Conservation (phyloP, 2,329 filamentous ascomycete genomes). For the Annulohypoxylon truncatum region DNA sequence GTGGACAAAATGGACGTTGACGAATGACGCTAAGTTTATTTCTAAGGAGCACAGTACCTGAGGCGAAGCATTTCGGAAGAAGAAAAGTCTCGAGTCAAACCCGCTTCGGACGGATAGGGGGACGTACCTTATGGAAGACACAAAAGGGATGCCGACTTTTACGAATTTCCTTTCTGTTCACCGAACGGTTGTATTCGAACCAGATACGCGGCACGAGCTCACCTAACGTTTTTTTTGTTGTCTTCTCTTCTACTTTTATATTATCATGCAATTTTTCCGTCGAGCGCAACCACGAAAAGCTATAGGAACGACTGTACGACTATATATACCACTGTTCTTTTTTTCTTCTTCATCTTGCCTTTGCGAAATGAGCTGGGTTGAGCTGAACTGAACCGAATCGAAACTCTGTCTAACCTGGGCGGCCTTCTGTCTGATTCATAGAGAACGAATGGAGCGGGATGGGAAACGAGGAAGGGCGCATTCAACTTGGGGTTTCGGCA, state of each 20-base stretch:
- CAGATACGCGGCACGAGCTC: conserved; percentile 32
- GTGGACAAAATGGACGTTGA: conserved; percentile 53
- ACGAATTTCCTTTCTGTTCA: conserved; percentile 38
- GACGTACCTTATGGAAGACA: conserved; percentile 5
- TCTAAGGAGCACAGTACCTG: conserved; percentile 7
- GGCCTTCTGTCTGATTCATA: neutral
- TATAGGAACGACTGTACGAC: conserved; percentile 41
- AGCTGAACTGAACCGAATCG: neutral
- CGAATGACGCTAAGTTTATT: conserved; percentile 39
- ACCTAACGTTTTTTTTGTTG: conserved; percentile 21
- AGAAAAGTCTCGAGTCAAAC: neutral
- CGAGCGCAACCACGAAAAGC: conserved; percentile 26
- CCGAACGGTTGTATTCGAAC: conserved; percentile 17
- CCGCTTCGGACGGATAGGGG: conserved; percentile 10
- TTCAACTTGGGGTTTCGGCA: neutral
- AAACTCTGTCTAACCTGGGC: neutral
- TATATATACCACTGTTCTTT: conserved; percentile 35
- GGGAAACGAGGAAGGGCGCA: neutral
- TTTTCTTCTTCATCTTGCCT: neutral
- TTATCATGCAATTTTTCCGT: neutral
- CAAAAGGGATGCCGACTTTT: conserved; percentile 6
- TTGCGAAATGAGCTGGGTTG: neutral
- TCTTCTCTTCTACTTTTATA: neutral
- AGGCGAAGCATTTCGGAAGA: conserved; percentile 11
- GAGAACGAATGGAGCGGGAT: neutral